A percentile compares a stretch with the other conserved stretches of the same genome.
Evolutionary conservation across 805 yeast genomes (phyloP).

Genomic region (Millerozyma miso): DNA sequence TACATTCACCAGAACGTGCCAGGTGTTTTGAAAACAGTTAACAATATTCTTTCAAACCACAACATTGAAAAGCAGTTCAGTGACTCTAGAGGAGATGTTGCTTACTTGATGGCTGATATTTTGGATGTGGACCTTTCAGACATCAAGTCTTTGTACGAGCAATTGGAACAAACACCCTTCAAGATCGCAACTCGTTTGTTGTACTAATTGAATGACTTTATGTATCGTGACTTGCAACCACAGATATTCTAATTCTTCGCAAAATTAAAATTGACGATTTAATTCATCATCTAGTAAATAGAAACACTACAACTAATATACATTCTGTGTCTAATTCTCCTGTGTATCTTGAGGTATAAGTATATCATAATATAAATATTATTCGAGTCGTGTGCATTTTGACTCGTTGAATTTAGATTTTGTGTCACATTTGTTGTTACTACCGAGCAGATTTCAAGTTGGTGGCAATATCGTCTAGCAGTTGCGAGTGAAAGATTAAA

Average conservation of each 20-base stretch:
- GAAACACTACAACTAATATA: neutral
- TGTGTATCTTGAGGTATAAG: no score
- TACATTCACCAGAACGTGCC: slow-evolving; percentile 98
- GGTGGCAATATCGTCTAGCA: slow-evolving; percentile 1
- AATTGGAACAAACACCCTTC: slow-evolving; percentile 84
- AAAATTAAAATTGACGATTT: neutral
- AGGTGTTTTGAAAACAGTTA: slow-evolving; percentile 96
- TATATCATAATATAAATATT: no score
- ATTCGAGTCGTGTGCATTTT: no score
- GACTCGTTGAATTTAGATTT: no score
- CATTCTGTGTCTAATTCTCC: neutral
- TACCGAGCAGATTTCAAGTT: neutral
- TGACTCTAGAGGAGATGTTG: slow-evolving; percentile 94
- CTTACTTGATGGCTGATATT: slow-evolving; percentile 97
- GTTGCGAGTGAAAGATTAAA: neutral
- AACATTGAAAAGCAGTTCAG: slow-evolving; percentile 97
- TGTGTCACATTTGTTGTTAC: neutral
- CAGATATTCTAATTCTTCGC: neutral
- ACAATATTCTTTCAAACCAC: slow-evolving; percentile 89
- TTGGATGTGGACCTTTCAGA: slow-evolving; percentile 78
- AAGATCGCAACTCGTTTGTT: slow-evolving; percentile 87
- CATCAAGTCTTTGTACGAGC: slow-evolving; percentile 78
- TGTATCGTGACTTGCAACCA: neutral
- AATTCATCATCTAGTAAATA: neutral
- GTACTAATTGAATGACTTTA: slow-evolving; percentile 45